phyloP scores from a whole-genome alignment of 116 monocot species.

The Papilionanthe hybrid region DNA sequence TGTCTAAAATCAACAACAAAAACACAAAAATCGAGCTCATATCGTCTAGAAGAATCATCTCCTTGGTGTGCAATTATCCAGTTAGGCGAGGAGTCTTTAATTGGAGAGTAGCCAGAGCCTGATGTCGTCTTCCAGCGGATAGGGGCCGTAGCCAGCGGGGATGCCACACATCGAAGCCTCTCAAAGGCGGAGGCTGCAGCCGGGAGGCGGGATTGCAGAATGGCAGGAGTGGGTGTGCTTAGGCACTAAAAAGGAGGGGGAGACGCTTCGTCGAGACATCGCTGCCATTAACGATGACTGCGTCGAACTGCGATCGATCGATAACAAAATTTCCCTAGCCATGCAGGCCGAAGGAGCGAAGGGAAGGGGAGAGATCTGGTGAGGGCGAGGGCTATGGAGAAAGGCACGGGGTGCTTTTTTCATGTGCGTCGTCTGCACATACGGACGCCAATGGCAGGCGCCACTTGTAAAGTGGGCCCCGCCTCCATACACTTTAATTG shows the following conservation, averaged over 20 bases:
- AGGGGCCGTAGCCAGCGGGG: slow-evolving; percentile 9
- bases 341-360: too few relatives aligned
- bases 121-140: slow-evolving; percentile 54
- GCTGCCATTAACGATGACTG: slow-evolving; percentile 20
- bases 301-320: too few relatives aligned
- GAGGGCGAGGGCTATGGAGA: too few relatives aligned
- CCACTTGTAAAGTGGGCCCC: too few relatives aligned
- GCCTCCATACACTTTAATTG: too few relatives aligned
- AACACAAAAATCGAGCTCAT: background rate
- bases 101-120: slow-evolving; percentile 77
- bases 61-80: slow-evolving; percentile 94
- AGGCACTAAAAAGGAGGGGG: slow-evolving; percentile 17
- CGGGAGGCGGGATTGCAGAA: background rate
- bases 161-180: background rate
- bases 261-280: slow-evolving; percentile 22
- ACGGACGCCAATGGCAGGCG: too few relatives aligned
- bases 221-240: slow-evolving; percentile 9
- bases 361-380: too few relatives aligned
- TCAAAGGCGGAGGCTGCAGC: slow-evolving; percentile 11
- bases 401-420: too few relatives aligned
- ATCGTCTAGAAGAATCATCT: slow-evolving; percentile 95
- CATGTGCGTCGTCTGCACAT: too few relatives aligned
- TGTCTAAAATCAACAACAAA: background rate
- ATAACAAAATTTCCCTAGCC: too few relatives aligned
- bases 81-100: slow-evolving; percentile 86